phyloP scores from a whole-genome alignment of 768 basidiomycete genomes.

The Leccinum rimulosum region DNA sequence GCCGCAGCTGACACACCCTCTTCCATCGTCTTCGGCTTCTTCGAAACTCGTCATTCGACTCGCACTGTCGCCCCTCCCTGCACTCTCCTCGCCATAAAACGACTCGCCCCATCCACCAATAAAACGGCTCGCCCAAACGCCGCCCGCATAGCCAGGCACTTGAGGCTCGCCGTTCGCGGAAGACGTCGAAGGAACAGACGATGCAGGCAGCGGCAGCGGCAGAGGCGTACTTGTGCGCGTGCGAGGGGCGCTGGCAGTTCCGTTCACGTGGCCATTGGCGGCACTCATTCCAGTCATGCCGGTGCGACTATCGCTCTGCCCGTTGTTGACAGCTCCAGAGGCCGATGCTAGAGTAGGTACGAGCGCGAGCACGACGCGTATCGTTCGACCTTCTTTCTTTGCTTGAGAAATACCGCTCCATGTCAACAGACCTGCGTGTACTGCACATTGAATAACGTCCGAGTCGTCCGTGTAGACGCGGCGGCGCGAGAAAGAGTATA shows the following conservation, averaged over 20 bases:
- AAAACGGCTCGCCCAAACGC: constrained; percentile 37
- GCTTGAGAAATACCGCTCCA: constrained; percentile 43
- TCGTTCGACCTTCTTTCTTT: constrained; percentile 36
- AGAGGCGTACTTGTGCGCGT: constrained; percentile 31
- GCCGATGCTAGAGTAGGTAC: constrained; percentile 40
- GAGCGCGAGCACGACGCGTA: constrained; percentile 40
- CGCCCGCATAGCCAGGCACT: constrained; percentile 27
- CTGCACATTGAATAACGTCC: constrained; percentile 63
- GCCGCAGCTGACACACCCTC: constrained; percentile 59
- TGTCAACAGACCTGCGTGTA: constrained; percentile 57
- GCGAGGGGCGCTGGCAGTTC: constrained; percentile 27
- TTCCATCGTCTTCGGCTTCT: constrained; percentile 54
- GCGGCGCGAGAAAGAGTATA: constrained; percentile 35
- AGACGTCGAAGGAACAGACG: constrained; percentile 23
- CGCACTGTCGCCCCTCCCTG: constrained; percentile 27
- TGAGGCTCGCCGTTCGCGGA: constrained; percentile 28
- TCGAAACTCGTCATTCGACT: constrained; percentile 31
- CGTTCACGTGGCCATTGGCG: constrained; percentile 32
- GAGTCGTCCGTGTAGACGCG: constrained; percentile 79
- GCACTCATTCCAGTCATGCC: constrained; percentile 8
- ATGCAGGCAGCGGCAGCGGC: constrained; percentile 18
- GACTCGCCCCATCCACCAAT: constrained; percentile 42
- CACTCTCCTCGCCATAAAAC: constrained; percentile 31
- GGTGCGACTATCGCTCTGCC: constrained; percentile 19
- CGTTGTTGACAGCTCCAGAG: constrained; percentile 41